phyloP scores from a whole-genome alignment of 345 rosid genomes.

The Kernera saxatilis region DNA sequence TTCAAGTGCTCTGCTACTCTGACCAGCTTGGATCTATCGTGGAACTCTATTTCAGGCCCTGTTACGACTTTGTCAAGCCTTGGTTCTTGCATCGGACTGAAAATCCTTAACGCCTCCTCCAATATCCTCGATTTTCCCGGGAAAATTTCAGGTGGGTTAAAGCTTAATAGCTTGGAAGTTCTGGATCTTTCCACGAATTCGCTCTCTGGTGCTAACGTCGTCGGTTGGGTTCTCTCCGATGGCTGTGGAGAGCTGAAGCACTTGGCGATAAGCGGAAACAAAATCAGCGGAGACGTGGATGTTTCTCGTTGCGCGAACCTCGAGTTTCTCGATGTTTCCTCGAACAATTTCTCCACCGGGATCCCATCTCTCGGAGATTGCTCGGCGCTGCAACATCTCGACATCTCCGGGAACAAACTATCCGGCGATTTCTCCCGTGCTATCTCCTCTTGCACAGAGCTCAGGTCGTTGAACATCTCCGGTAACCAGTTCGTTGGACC shows the following conservation, averaged over 20 bases:
- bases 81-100: constrained; percentile 51
- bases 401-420: constrained; percentile 66
- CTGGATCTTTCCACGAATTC: constrained; percentile 73
- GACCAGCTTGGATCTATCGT: constrained; percentile 68
- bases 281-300: constrained; percentile 55
- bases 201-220: constrained; percentile 45
- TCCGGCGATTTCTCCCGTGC: constrained; percentile 55
- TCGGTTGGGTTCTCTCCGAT: constrained; percentile 46
- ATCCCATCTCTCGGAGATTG: constrained; percentile 65
- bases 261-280: constrained; percentile 60
- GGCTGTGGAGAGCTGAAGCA: constrained; percentile 56
- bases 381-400: constrained; percentile 57
- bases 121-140: constrained; percentile 46
- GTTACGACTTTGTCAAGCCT: constrained; percentile 42
- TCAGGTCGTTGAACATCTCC: constrained; percentile 62
- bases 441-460: constrained; percentile 48
- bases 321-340: constrained; percentile 61
- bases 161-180: constrained; percentile 45
- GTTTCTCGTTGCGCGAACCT: constrained; percentile 59
- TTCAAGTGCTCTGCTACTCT: constrained; percentile 65
- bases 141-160: constrained; percentile 41
- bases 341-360: constrained; percentile 58
- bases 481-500: constrained; percentile 57
- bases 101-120: constrained; percentile 52
- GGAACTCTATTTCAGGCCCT: constrained; percentile 58